Evolutionary conservation across 805 yeast species (phyloP).

Genomic region (Schwanniomyces polymorphus): DNA sequence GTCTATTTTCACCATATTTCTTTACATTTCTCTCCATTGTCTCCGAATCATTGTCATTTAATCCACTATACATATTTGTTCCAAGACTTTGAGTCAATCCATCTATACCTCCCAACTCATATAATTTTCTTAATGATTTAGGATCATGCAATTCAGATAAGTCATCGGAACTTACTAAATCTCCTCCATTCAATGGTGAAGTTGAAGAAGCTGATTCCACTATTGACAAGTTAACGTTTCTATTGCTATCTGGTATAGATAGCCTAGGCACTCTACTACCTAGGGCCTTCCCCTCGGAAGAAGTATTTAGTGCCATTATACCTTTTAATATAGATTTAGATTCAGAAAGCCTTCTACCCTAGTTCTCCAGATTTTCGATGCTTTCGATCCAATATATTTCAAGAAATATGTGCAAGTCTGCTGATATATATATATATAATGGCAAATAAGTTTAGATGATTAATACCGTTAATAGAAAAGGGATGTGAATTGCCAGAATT

Average conservation of each 20-base stretch:
- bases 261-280: background rate
- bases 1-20: slow-evolving; percentile 65
- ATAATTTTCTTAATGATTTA: slow-evolving; percentile 48
- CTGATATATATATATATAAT: no score
- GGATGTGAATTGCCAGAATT: background rate
- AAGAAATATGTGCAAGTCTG: no score
- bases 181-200: slow-evolving; percentile 15
- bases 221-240: background rate
- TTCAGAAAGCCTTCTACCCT: background rate
- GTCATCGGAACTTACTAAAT: slow-evolving; percentile 18
- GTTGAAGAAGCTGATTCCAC: slow-evolving; percentile 8
- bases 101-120: slow-evolving; percentile 47
- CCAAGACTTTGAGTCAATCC: slow-evolving; percentile 27
- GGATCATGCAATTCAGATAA: slow-evolving; percentile 61
- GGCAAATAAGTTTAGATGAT: background rate
- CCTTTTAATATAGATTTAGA: background rate
- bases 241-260: background rate
- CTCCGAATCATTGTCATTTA: slow-evolving; percentile 31
- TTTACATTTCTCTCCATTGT: slow-evolving; percentile 35
- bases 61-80: slow-evolving; percentile 43
- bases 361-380: no score
- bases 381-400: no score
- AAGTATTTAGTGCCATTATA: slow-evolving; percentile 10
- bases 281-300: slow-evolving; percentile 4
- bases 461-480: background rate